Conservation (phyloP, 306 rosid genomes). For the Styphnolobium japonicum region DNA sequence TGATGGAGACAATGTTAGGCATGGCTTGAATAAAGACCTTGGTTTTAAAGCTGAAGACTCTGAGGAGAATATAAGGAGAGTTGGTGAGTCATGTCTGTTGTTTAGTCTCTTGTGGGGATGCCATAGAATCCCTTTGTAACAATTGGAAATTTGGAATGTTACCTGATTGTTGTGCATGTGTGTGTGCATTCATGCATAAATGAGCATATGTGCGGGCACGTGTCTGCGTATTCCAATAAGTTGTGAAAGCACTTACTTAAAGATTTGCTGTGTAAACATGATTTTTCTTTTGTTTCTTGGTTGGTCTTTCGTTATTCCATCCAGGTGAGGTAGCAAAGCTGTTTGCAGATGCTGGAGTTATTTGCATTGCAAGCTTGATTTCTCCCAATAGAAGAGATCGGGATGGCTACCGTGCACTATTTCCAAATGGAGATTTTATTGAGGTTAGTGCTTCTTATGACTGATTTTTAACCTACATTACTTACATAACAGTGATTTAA, state of each 20-base stretch:
- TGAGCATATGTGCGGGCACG: too few species aligned
- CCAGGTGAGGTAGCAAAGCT: conserved; percentile 81
- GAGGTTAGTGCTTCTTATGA: conserved; percentile 44
- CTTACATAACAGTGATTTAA: neutral
- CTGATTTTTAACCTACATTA: neutral
- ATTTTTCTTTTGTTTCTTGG: neutral
- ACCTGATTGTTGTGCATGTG: neutral
- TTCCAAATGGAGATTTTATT: conserved; percentile 65
- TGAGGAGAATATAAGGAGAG: conserved; percentile 68
- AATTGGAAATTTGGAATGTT: neutral
- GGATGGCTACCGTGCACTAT: conserved; percentile 66
- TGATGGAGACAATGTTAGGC: conserved; percentile 83
- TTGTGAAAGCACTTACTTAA: neutral
- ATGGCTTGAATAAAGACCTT: conserved; percentile 73
- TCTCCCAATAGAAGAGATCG: conserved; percentile 74
- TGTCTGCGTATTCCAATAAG: neutral
- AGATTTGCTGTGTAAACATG: neutral
- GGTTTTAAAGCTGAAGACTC: conserved; percentile 69
- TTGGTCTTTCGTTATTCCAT: neutral
- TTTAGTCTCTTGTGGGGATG: too few species aligned
- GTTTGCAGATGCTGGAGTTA: conserved; percentile 77
- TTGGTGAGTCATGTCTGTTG: conserved; percentile 47
- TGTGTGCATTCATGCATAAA: neutral
- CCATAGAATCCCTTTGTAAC: neutral
- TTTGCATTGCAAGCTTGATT: conserved; percentile 77